Percentiles rank a stretch among this genome's conserved stretches.
Conservation (phyloP, 1,139 yeast genomes). For the Entelexis paramagnoliae region DNA sequence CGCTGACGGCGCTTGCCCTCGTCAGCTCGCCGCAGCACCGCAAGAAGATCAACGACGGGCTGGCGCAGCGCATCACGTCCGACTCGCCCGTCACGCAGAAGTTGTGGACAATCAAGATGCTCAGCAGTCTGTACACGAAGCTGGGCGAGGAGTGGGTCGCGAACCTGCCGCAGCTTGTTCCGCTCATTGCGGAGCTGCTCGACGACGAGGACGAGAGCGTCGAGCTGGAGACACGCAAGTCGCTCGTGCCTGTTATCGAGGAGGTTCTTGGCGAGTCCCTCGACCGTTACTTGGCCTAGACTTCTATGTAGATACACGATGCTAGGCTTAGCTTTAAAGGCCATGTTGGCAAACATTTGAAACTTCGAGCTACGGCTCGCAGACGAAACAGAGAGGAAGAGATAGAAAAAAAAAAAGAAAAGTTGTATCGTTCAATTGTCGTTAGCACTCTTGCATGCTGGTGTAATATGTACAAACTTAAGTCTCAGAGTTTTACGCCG, state of each 20-base stretch:
- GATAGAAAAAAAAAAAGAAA: background rate
- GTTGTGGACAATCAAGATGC: constrained; percentile 71
- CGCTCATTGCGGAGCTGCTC: constrained; percentile 84
- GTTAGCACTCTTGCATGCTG: background rate
- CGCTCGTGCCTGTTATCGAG: constrained; percentile 86
- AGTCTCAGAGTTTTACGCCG: background rate
- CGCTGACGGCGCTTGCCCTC: constrained; percentile 65
- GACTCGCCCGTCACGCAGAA: constrained; percentile 42
- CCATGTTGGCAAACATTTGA: too few species aligned
- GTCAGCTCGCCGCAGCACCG: constrained; percentile 72
- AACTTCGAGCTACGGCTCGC: too few species aligned
- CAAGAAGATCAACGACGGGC: constrained; percentile 46
- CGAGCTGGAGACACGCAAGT: constrained; percentile 81
- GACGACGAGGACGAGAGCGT: constrained; percentile 95
- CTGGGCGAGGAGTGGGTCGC: constrained; percentile 93
- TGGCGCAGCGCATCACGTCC: constrained; percentile 49
- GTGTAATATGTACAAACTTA: constrained; percentile 2
- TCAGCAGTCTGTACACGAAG: constrained; percentile 75
- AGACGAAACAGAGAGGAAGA: too few species aligned
- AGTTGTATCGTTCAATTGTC: background rate
- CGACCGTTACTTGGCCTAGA: constrained; percentile 69
- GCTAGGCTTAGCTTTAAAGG: too few species aligned
- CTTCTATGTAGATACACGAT: background rate
- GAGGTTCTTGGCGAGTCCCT: constrained; percentile 89
- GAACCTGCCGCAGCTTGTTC: constrained; percentile 86